Conservation (phyloP, 1,284 basidiomycete genomes). For the Rhodotorula sp. region DNA sequence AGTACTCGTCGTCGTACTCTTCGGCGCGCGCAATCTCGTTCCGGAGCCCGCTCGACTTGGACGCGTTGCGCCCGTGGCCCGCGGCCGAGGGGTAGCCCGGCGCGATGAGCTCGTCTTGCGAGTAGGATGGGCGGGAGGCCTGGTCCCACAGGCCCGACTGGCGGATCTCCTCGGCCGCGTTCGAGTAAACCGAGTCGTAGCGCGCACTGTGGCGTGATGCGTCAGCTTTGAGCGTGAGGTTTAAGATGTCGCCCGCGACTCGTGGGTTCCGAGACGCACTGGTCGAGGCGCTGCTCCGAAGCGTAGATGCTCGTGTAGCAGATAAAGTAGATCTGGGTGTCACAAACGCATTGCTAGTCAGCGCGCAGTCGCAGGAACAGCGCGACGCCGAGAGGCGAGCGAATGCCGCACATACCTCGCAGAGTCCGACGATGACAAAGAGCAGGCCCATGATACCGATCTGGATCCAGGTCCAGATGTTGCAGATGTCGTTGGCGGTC, state of each 20-base stretch:
- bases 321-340: slow-evolving; percentile 65
- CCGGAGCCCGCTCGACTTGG: slow-evolving; percentile 8
- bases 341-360: not conserved
- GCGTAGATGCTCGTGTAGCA: slow-evolving; percentile 72
- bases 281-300: slow-evolving; percentile 70
- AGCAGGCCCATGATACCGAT: slow-evolving; percentile 85
- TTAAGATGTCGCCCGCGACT: too few species aligned
- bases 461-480: slow-evolving; percentile 85
- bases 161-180: slow-evolving; percentile 57
- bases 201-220: slow-evolving; percentile 54
- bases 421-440: slow-evolving; percentile 72
- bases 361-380: not conserved
- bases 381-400: not conserved
- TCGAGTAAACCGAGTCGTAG: slow-evolving; percentile 69
- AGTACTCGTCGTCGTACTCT: not conserved
- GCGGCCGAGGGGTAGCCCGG: not conserved
- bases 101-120: slow-evolving; percentile 4
- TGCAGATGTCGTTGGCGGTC: slow-evolving; percentile 71
- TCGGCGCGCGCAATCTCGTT: slow-evolving; percentile 23
- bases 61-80: not conserved
- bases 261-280: slow-evolving; percentile 47
- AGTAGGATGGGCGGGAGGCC: slow-evolving; percentile 3
- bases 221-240: not conserved
- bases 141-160: slow-evolving; percentile 38
- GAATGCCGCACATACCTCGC: slow-evolving; percentile 61